Percentiles rank a stretch among this genome's conserved stretches.
phyloP scores from a whole-genome alignment of 306 rosid genomes.

The Phaseolus lunatus region DNA sequence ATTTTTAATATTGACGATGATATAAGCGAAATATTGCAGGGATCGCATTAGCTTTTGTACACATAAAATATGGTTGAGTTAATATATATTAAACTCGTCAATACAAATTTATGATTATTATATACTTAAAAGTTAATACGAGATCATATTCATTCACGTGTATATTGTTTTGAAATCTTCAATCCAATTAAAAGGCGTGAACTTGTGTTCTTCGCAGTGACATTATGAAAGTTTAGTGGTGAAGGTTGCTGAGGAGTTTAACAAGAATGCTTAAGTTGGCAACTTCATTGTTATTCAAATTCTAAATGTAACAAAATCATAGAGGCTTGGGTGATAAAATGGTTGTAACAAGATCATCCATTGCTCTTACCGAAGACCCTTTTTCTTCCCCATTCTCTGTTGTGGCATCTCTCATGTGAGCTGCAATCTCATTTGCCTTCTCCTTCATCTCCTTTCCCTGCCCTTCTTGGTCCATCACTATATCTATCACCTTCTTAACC shows the following conservation, averaged over 20 bases:
- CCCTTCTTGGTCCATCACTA: slow-evolving; percentile 53
- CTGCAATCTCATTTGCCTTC: slow-evolving; percentile 51
- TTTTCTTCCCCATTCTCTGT: slow-evolving; percentile 43
- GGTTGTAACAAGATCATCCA: slow-evolving; percentile 52
- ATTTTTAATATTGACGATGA: too few species aligned
- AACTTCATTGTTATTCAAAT: neutral
- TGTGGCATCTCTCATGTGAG: slow-evolving; percentile 49
- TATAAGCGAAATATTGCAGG: neutral
- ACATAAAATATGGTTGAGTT: neutral
- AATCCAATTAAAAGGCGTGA: neutral
- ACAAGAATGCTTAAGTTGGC: neutral
- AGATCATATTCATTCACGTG: neutral
- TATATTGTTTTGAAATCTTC: neutral
- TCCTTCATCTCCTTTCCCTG: slow-evolving; percentile 62
- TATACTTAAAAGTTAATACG: neutral
- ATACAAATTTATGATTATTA: neutral
- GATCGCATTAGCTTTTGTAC: neutral
- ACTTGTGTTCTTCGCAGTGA: neutral
- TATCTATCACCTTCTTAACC: slow-evolving; percentile 64
- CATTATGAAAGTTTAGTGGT: neutral
- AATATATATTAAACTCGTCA: neutral
- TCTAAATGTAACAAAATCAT: slow-evolving; percentile 21
- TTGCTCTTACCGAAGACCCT: slow-evolving; percentile 54
- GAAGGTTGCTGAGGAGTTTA: neutral
- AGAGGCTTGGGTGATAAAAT: slow-evolving; percentile 28